Evolutionary conservation across 2,329 filamentous ascomycete genomes (phyloP).

Genomic region (Ophiostoma triangulosporum): DNA sequence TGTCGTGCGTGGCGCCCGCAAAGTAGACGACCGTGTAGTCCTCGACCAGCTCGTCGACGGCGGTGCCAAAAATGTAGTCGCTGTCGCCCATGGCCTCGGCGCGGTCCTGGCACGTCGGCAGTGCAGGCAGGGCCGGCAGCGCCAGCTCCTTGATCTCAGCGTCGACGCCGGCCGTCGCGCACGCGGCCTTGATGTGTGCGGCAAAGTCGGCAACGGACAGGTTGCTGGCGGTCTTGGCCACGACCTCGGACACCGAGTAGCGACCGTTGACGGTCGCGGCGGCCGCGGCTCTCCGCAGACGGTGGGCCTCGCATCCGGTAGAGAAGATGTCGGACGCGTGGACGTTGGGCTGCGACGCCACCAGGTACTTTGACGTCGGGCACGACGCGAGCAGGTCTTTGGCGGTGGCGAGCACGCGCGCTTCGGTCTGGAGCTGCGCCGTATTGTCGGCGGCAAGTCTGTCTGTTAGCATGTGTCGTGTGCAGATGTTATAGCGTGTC

Average conservation of each 20-base stretch:
- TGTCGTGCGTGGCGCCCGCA: constrained; percentile 26
- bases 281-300: constrained; percentile 31
- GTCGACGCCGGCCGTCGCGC: constrained; percentile 25
- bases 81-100: constrained; percentile 33
- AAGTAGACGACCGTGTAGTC: constrained; percentile 67
- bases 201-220: constrained; percentile 28
- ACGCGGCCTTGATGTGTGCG: constrained; percentile 32
- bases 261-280: constrained; percentile 24
- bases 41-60: constrained; percentile 28
- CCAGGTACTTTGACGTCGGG: constrained; percentile 60
- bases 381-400: constrained; percentile 48
- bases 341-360: constrained; percentile 66
- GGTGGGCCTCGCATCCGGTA: constrained; percentile 35
- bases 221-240: constrained; percentile 19
- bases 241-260: constrained; percentile 43
- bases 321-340: constrained; percentile 53
- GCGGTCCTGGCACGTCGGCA: constrained; percentile 27
- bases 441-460: constrained; percentile 21
- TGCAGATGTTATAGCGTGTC: too few relatives aligned
- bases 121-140: constrained; percentile 27
- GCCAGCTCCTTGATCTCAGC: constrained; percentile 27
- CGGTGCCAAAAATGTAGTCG: constrained; percentile 37
- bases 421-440: constrained; percentile 36
- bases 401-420: constrained; percentile 28
- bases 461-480: constrained; percentile 17